phyloP scores from a whole-genome alignment of 2,329 filamentous ascomycete genomes.

The Stachybotrys chlorohalonatus region DNA sequence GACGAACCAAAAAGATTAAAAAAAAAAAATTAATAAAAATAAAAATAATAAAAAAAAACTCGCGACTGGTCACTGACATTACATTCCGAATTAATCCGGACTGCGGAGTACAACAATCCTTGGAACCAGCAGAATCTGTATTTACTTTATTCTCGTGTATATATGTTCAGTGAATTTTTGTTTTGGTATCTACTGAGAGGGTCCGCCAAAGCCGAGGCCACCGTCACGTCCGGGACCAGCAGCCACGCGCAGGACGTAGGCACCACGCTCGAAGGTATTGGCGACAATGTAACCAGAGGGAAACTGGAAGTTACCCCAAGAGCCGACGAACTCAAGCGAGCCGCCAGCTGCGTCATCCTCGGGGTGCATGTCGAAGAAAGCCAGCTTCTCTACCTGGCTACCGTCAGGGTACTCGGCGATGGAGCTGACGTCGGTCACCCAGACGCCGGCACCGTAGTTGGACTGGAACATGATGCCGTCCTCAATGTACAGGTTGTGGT shows the following conservation, averaged over 20 bases:
- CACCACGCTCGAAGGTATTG: constrained; percentile 39
- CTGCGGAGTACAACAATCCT: too few relatives aligned
- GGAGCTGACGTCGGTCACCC: constrained; percentile 21
- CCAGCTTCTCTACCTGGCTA: constrained; percentile 27
- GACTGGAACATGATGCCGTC: constrained; percentile 33
- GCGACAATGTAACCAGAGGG: constrained; percentile 33
- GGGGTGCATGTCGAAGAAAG: constrained; percentile 37
- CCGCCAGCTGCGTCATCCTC: constrained; percentile 39
- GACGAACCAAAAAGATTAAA: too few relatives aligned
- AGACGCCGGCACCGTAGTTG: constrained; percentile 37
- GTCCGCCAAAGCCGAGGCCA: not conserved
- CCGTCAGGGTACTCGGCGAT: constrained; percentile 27
- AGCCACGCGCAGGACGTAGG: constrained; percentile 25
- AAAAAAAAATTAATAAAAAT: too few relatives aligned
- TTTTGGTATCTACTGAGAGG: not conserved
- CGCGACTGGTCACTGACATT: too few relatives aligned
- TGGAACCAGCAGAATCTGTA: too few relatives aligned
- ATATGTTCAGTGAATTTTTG: too few relatives aligned
- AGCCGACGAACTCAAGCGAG: constrained; percentile 25
- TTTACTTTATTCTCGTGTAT: too few relatives aligned
- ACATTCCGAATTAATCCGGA: too few relatives aligned
- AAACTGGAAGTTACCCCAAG: constrained; percentile 39
- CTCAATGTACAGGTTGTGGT: constrained; percentile 37
- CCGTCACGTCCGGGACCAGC: not conserved
- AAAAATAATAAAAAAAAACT: too few relatives aligned